A percentile compares a stretch with the other conserved stretches of the same genome.
Conservation (phyloP, 345 rosid genomes). For the Populus nigra region DNA sequence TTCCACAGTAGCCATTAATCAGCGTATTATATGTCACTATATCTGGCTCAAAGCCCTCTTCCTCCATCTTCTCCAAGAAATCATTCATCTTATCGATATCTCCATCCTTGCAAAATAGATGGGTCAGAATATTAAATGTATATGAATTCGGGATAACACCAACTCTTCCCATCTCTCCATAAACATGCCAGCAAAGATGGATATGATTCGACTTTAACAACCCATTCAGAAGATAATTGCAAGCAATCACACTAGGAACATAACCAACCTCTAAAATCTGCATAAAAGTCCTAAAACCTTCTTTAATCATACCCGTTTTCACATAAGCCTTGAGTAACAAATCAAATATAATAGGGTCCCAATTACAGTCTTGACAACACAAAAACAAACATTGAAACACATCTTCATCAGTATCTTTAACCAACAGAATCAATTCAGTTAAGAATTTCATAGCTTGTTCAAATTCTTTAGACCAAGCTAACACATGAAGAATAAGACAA, state of each 20-base stretch:
- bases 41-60: constrained; percentile 92
- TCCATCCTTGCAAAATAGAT: constrained; percentile 56
- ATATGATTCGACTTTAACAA: constrained; percentile 49
- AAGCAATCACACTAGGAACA: constrained; percentile 62
- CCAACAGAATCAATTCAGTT: constrained; percentile 15
- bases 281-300: constrained; percentile 42
- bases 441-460: constrained; percentile 22
- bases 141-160: constrained; percentile 59
- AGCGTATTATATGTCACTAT: constrained; percentile 82
- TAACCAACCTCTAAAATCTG: constrained; percentile 48
- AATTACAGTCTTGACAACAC: constrained; percentile 23
- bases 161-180: constrained; percentile 57
- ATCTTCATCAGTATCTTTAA: constrained; percentile 16
- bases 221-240: constrained; percentile 75
- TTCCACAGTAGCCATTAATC: constrained; percentile 69
- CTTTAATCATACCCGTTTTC: constrained; percentile 24
- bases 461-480: constrained; percentile 22
- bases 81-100: constrained; percentile 51
- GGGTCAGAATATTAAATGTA: constrained; percentile 79
- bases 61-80: constrained; percentile 90
- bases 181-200: constrained; percentile 69
- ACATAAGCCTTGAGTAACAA: constrained; percentile 24
- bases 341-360: constrained; percentile 26
- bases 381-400: constrained; percentile 14
- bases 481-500: constrained; percentile 17